A percentile compares a stretch with the other conserved stretches of the same genome.
These are phyloP conservation scores for Myxozyma geophila DNA, from an alignment of 805 yeast genomes.

Conservation along the genomic window DNA sequence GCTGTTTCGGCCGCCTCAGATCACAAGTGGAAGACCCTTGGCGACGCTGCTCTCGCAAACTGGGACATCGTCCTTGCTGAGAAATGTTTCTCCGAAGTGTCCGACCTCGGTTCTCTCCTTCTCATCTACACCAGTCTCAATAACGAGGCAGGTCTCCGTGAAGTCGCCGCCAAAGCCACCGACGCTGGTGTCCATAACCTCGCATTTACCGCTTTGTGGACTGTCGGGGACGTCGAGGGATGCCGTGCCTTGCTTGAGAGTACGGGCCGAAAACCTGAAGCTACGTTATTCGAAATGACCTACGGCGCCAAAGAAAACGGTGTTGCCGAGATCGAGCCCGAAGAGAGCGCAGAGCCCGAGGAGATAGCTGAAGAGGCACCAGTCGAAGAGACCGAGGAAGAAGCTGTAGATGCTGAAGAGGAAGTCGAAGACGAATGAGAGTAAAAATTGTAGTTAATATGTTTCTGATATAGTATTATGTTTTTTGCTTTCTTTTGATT, in stretches of 20 bases:
- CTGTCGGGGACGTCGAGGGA: slow-evolving; percentile 67
- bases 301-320: slow-evolving; percentile 54
- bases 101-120: slow-evolving; percentile 80
- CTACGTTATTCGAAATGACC: slow-evolving; percentile 76
- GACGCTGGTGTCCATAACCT: slow-evolving; percentile 81
- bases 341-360: slow-evolving; percentile 21
- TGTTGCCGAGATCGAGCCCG: slow-evolving; percentile 28
- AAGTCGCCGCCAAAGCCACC: slow-evolving; percentile 70
- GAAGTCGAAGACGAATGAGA: slow-evolving; percentile 18
- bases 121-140: slow-evolving; percentile 83
- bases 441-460: slow-evolving; percentile 1
- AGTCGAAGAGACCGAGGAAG: slow-evolving; percentile 8
- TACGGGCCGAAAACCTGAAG: slow-evolving; percentile 79
- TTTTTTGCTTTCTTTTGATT: neutral
- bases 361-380: slow-evolving; percentile 16
- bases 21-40: slow-evolving; percentile 87
- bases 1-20: slow-evolving; percentile 55
- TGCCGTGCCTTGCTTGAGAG: slow-evolving; percentile 68
- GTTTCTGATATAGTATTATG: neutral
- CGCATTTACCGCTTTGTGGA: slow-evolving; percentile 92
- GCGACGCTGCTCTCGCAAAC: slow-evolving; percentile 77
- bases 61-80: slow-evolving; percentile 85
- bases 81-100: slow-evolving; percentile 75
- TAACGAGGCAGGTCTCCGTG: slow-evolving; percentile 60
- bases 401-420: slow-evolving; percentile 4